Percentiles rank a stretch among this genome's conserved stretches.
Evolutionary conservation across 176 grass and related monocot genomes (phyloP).

Genomic region (Oryza brachyantha): DNA sequence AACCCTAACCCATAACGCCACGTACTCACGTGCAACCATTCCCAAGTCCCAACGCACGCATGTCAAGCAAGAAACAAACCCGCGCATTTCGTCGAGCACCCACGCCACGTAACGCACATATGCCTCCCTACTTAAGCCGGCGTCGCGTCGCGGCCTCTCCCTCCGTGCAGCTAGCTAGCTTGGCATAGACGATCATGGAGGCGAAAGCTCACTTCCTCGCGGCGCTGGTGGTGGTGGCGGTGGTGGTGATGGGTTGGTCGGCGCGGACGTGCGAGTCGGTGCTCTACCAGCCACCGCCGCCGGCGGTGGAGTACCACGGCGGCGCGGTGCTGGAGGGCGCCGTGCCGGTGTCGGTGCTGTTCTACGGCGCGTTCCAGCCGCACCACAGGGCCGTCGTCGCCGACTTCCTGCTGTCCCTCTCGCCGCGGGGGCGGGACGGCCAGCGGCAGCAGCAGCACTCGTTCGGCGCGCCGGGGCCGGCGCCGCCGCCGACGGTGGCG

Average conservation of each 20-base stretch:
- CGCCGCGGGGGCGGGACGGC: slow-evolving; percentile 18
- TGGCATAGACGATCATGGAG: not conserved
- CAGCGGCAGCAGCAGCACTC: not conserved
- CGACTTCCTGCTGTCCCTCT: slow-evolving; percentile 80
- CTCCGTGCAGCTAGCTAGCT: not conserved
- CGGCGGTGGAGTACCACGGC: slow-evolving; percentile 61
- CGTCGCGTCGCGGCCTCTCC: too few relatives aligned
- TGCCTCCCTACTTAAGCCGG: not conserved
- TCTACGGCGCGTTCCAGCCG: slow-evolving; percentile 78
- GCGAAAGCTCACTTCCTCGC: slow-evolving; percentile 7
- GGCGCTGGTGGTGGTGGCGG: not conserved
- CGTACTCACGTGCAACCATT: not conserved
- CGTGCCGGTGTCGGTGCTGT: slow-evolving; percentile 75
- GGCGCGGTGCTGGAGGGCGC: slow-evolving; percentile 58
- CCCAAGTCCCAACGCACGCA: too few relatives aligned
- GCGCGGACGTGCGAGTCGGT: slow-evolving; percentile 31
- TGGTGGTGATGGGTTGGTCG: not conserved
- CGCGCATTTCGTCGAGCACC: not conserved
- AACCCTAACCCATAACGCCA: not conserved
- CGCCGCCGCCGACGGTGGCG: slow-evolving; percentile 45
- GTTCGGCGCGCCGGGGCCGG: slow-evolving; percentile 21
- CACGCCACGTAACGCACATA: not conserved
- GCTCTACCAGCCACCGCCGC: slow-evolving; percentile 52
- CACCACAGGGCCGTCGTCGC: slow-evolving; percentile 61
- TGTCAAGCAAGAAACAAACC: slow-evolving; percentile 15